phyloP scores from a whole-genome alignment of 257 asterid genomes.

The Ophiorrhiza pumila region DNA sequence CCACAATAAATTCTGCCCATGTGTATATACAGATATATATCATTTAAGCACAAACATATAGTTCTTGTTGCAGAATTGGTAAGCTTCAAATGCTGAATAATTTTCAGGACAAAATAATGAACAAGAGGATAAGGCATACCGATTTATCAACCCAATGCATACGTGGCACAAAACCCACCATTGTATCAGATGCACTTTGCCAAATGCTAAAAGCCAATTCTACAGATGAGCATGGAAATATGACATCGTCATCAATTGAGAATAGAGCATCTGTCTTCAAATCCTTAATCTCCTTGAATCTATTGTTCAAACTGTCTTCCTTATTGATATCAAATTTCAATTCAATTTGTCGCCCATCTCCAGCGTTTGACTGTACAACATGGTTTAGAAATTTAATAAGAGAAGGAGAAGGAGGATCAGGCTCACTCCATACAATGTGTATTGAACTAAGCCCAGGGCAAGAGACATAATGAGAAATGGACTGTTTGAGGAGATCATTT shows the following conservation, averaged over 20 bases:
- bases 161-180: conserved; percentile 97
- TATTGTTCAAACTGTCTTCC: conserved; percentile 87
- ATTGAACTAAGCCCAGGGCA: conserved; percentile 70
- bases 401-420: conserved; percentile 64
- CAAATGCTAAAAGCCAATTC: conserved; percentile 70
- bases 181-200: conserved; percentile 75
- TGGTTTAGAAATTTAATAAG: conserved; percentile 48
- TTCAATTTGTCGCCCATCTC: conserved; percentile 47
- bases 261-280: conserved; percentile 71
- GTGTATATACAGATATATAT: background rate
- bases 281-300: conserved; percentile 78
- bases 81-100: background rate
- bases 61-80: background rate
- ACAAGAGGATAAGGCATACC: conserved; percentile 38
- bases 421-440: conserved; percentile 83
- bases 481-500: conserved; percentile 70
- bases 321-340: conserved; percentile 60
- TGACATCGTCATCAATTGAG: conserved; percentile 77
- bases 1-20: background rate
- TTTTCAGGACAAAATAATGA: background rate
- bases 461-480: conserved; percentile 71
- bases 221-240: conserved; percentile 68
- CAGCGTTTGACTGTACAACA: conserved; percentile 39
- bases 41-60: background rate
- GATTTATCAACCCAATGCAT: conserved; percentile 57